Conservation (phyloP, 2,329 filamentous ascomycete species). For the Hypoxylon sp. region DNA sequence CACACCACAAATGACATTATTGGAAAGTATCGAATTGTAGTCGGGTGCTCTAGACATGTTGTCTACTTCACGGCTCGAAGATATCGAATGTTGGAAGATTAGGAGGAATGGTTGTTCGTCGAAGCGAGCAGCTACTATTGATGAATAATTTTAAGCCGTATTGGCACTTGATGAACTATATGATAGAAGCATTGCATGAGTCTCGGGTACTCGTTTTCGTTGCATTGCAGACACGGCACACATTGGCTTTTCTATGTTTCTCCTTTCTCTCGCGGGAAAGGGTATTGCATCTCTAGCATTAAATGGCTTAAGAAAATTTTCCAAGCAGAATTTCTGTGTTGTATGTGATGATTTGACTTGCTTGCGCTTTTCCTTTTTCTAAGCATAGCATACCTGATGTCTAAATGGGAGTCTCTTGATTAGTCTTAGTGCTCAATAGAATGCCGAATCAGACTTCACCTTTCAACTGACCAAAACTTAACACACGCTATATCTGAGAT, state of each 20-base stretch:
- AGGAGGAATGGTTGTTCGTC: constrained; percentile 6
- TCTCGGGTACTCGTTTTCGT: constrained; percentile 25
- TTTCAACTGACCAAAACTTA: too few relatives aligned
- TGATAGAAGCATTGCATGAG: constrained; percentile 41
- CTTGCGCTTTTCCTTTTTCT: background rate
- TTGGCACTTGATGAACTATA: constrained; percentile 26
- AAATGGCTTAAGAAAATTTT: constrained; percentile 25
- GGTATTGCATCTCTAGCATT: constrained; percentile 26
- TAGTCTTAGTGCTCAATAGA: background rate
- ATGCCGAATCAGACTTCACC: background rate
- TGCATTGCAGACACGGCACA: constrained; percentile 22
- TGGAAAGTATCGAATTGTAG: background rate
- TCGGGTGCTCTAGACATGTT: background rate
- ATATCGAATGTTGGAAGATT: background rate
- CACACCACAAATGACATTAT: background rate
- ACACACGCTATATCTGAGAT: too few relatives aligned
- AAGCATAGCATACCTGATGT: background rate
- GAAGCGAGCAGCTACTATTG: constrained; percentile 12
- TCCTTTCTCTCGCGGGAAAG: constrained; percentile 11
- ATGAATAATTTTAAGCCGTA: constrained; percentile 18
- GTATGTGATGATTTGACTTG: constrained; percentile 10
- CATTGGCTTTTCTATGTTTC: constrained; percentile 16
- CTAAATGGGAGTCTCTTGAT: too few relatives aligned
- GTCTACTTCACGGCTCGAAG: constrained; percentile 10
- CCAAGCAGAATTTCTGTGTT: background rate